phyloP scores from a whole-genome alignment of 257 asterid species.

The Solanum bukasovii region DNA sequence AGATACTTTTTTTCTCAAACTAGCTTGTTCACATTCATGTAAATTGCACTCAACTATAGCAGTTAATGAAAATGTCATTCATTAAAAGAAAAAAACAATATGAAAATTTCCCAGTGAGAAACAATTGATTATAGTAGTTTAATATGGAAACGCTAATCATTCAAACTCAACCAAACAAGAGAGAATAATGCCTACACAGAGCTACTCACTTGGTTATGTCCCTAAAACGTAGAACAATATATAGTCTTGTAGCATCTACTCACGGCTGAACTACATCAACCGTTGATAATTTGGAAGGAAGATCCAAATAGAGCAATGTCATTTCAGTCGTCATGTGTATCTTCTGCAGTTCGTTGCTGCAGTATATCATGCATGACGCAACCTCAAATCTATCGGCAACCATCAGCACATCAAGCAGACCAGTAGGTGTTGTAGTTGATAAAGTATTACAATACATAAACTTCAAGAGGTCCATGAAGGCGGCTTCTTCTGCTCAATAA shows the following conservation, averaged over 20 bases:
- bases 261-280: slow-evolving; percentile 61
- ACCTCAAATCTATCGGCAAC: slow-evolving; percentile 83
- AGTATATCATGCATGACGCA: slow-evolving; percentile 76
- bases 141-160: neutral
- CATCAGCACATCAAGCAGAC: slow-evolving; percentile 68
- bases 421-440: slow-evolving; percentile 41
- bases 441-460: slow-evolving; percentile 69
- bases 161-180: neutral
- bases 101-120: neutral
- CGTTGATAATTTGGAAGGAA: slow-evolving; percentile 56
- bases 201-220: slow-evolving; percentile 61
- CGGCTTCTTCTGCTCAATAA: slow-evolving; percentile 65
- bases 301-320: slow-evolving; percentile 77
- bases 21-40: neutral
- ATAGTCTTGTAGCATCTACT: slow-evolving; percentile 58
- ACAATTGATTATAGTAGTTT: neutral
- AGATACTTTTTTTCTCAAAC: neutral
- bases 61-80: neutral
- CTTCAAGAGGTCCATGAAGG: slow-evolving; percentile 68
- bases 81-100: neutral
- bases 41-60: neutral
- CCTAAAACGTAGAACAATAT: slow-evolving; percentile 57
- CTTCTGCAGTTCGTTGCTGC: slow-evolving; percentile 42
- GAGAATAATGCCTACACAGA: neutral
- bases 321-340: slow-evolving; percentile 73